Percentiles rank a stretch among this genome's conserved stretches.
These are phyloP conservation scores for Gastrodia elata DNA, from an alignment of 106 monocot genomes.

Conservation along the genomic window DNA sequence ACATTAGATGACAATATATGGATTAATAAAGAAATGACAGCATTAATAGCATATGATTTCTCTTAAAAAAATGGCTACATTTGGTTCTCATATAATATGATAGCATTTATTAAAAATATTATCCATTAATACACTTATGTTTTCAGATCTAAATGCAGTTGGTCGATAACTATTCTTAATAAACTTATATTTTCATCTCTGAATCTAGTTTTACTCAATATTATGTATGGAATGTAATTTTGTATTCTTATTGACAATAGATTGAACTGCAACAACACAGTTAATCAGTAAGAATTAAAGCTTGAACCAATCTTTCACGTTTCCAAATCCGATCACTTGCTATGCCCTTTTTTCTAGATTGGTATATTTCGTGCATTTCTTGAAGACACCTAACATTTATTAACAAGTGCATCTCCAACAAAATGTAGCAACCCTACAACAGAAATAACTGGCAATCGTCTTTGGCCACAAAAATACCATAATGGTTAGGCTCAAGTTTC, in stretches of 20 bases:
- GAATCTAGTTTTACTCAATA: too few species aligned
- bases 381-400: neutral
- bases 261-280: neutral
- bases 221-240: too few species aligned
- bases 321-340: neutral
- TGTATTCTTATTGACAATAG: neutral
- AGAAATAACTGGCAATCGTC: neutral
- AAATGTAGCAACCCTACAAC: neutral
- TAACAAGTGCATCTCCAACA: neutral
- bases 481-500: neutral
- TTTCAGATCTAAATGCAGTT: too few species aligned
- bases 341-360: neutral
- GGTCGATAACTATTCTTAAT: too few species aligned
- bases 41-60: too few species aligned
- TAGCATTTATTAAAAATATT: too few species aligned
- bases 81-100: too few species aligned
- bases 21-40: too few species aligned
- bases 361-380: neutral
- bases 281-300: neutral
- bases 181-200: too few species aligned
- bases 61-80: too few species aligned
- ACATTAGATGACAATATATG: too few species aligned
- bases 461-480: neutral
- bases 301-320: neutral
- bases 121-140: too few species aligned